Conservation (phyloP, 1,284 basidiomycete genomes). For the Mycena citricolor region DNA sequence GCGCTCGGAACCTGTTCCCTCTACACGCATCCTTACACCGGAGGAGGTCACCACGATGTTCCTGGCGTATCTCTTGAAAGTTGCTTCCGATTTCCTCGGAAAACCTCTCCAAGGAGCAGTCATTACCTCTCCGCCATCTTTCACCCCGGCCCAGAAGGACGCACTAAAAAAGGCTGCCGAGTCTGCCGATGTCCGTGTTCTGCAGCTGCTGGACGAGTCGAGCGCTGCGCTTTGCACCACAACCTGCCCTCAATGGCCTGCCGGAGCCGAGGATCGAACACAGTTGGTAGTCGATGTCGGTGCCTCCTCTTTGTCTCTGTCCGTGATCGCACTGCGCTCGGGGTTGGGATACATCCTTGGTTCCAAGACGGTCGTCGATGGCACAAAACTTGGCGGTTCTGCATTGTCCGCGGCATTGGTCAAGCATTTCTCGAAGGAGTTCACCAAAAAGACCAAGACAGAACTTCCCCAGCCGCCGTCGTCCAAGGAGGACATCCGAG, state of each 20-base stretch:
- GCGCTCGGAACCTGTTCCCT: slow-evolving; percentile 76
- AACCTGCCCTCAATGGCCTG: slow-evolving; percentile 42
- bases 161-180: slow-evolving; percentile 75
- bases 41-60: slow-evolving; percentile 87
- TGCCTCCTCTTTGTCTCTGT: slow-evolving; percentile 59
- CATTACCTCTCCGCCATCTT: slow-evolving; percentile 80
- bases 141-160: slow-evolving; percentile 66
- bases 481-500: slow-evolving; percentile 69
- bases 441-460: slow-evolving; percentile 94
- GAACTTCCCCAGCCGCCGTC: slow-evolving; percentile 64
- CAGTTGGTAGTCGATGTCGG: slow-evolving; percentile 76
- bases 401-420: slow-evolving; percentile 61
- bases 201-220: slow-evolving; percentile 85
- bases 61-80: slow-evolving; percentile 81
- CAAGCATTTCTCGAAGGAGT: slow-evolving; percentile 94
- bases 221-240: slow-evolving; percentile 72
- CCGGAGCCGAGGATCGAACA: slow-evolving; percentile 55
- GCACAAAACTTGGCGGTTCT: slow-evolving; percentile 64
- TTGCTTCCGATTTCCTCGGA: slow-evolving; percentile 93
- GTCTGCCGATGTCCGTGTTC: slow-evolving; percentile 81
- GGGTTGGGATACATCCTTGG: slow-evolving; percentile 64
- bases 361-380: slow-evolving; percentile 50
- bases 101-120: slow-evolving; percentile 82
- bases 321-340: slow-evolving; percentile 64
- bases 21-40: slow-evolving; percentile 77